phyloP scores from a whole-genome alignment of 176 grass and related monocot genomes.

The Paspalum notatum region DNA sequence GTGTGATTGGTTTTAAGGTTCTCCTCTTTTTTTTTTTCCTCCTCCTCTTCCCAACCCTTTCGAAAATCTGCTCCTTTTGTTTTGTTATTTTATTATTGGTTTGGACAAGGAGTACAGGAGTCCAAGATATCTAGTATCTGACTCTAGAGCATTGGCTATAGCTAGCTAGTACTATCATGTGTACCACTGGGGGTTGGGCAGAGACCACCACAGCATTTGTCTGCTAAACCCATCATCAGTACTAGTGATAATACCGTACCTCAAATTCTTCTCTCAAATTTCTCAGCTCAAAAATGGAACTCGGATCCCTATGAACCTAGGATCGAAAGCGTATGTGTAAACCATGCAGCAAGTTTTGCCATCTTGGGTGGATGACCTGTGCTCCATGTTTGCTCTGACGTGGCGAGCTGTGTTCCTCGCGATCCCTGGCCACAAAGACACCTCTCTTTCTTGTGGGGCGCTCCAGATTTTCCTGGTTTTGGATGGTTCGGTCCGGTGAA shows the following conservation, averaged over 20 bases:
- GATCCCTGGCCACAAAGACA: constrained; percentile 3
- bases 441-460: background rate
- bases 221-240: background rate
- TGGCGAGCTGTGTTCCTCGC: background rate
- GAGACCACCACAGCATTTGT: background rate
- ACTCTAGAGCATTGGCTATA: background rate
- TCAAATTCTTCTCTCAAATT: background rate
- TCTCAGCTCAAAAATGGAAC: background rate
- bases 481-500: constrained; percentile 29
- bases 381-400: background rate
- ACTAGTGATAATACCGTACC: background rate
- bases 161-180: background rate
- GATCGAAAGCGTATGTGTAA: background rate
- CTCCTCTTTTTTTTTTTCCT: background rate
- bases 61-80: constrained; percentile 30
- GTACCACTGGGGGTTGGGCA: background rate
- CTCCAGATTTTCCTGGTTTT: constrained; percentile 27
- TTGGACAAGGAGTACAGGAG: background rate
- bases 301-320: background rate
- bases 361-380: background rate
- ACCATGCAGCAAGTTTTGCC: background rate
- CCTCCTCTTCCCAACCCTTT: too few species aligned
- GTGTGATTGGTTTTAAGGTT: constrained; percentile 52
- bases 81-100: background rate
- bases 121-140: background rate